Base-by-base conservation (phyloP, 2,329 filamentous ascomycete genomes). In the Raffaelea albimanens region DNA sequence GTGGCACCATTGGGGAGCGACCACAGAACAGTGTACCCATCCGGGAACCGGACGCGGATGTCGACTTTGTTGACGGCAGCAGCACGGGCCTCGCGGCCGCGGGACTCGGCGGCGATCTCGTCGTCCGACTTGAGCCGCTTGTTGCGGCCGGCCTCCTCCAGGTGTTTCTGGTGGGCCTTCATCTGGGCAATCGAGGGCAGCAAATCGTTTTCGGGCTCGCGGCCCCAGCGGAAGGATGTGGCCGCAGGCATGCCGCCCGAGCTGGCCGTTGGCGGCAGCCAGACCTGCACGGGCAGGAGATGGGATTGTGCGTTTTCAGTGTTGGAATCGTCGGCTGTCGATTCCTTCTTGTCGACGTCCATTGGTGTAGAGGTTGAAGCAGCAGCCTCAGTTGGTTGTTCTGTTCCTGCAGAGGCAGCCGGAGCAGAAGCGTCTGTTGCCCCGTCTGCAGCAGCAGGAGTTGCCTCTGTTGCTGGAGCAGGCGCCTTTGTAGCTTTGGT, bases 31-130 rank as follows among this genome's bases (percentile, higher is more conserved):
- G 83, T 81, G 49, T 82, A 85, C 56, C 90, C 86, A 61, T 97
- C 90, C 0, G 91, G 91, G 56, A 96, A 90, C 22, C 90, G 84
- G 43, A 96, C 77, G 54, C 86, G 88, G 53, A 97, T 73, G 23
- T 80, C 75, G 29, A 95, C 77, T 29, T 78, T 77, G 44, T 76
- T 79, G 51, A 90, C 73, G 5, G 76, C 73, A 5, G 82, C 75
- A 1, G 89, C 68, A 53, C 73, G 82, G 25, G 82, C 80, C 42
- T 78, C 76, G 45, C 83, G 80, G 20, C 78, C 81, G 5, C 77
- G 71, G 31, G 80, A 82, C 54, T 82, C 80, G 21, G 82, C 81
- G 33, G 81, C 83, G 11, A 94, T 70, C 61, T 97, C 91, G 31
- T 78, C 80, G 64, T 97, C 89, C 1, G 88, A 94, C 5, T 79